Conservation (phyloP, 176 grass and related monocot genomes). For the Stipa capillata region DNA sequence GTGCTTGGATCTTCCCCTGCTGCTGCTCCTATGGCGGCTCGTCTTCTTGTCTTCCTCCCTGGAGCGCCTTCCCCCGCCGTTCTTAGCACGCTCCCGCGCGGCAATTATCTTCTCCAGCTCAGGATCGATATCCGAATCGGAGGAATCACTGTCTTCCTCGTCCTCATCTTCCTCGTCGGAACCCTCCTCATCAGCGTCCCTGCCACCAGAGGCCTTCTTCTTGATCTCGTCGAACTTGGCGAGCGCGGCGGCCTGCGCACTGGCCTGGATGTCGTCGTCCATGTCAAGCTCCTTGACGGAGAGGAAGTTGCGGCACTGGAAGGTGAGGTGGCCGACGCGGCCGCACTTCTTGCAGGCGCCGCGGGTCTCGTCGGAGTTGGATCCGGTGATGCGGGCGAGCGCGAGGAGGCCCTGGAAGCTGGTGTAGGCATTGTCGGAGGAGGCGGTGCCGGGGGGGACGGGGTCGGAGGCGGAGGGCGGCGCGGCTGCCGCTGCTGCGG, state of each 20-base stretch:
- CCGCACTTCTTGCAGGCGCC: constrained; percentile 80
- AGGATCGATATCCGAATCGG: constrained; percentile 53
- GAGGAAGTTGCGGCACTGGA: constrained; percentile 98
- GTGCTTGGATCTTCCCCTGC: constrained; percentile 43
- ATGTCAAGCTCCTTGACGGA: constrained; percentile 39
- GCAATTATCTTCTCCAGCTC: constrained; percentile 82
- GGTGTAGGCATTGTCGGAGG: constrained; percentile 61
- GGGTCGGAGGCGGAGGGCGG: constrained; percentile 1
- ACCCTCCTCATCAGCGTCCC: constrained; percentile 17
- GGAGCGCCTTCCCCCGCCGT: constrained; percentile 13
- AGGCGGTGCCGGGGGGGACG: no score
- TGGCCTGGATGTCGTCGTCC: constrained; percentile 32
- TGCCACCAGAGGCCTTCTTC: constrained; percentile 21
- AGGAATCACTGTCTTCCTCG: constrained; percentile 41
- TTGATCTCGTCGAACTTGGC: constrained; percentile 47
- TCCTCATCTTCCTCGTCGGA: constrained; percentile 37
- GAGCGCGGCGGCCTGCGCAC: constrained; percentile 11
- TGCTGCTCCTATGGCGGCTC: constrained; percentile 22
- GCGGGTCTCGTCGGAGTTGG: constrained; percentile 54
- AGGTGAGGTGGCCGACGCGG: constrained; percentile 85
- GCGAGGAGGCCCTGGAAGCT: constrained; percentile 89
- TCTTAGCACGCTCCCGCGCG: constrained; percentile 48
- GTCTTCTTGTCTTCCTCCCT: constrained; percentile 14
- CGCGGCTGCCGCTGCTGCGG: neutral
- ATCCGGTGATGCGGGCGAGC: constrained; percentile 65